Conservation (phyloP, 768 basidiomycete species). For the Sarcodon aspratus region DNA sequence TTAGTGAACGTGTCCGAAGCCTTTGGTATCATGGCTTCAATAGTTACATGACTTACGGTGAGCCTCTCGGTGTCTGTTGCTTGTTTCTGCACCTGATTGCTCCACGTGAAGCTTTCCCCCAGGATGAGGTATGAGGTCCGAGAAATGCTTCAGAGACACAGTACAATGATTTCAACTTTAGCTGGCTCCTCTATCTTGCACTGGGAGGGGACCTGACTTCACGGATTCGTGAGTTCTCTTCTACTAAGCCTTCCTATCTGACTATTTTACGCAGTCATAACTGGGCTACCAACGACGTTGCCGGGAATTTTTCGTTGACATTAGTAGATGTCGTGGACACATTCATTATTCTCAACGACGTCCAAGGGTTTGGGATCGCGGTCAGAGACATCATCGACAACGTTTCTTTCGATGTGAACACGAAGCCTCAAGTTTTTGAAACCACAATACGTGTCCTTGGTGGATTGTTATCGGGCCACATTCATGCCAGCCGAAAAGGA, state of each 20-base stretch:
- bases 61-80: constrained; percentile 8
- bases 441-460: constrained; percentile 92
- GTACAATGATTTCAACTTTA: constrained; percentile 17
- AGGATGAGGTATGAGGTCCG: constrained; percentile 55
- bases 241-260: constrained; percentile 6
- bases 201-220: constrained; percentile 83
- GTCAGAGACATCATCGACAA: constrained; percentile 70
- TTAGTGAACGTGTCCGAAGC: constrained; percentile 59
- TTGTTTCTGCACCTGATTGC: background rate
- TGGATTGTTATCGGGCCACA: constrained; percentile 77
- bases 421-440: constrained; percentile 97
- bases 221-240: constrained; percentile 50
- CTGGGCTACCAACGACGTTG: constrained; percentile 80
- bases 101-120: constrained; percentile 41
- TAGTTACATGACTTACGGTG: constrained; percentile 81
- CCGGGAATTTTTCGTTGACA: constrained; percentile 86
- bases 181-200: constrained; percentile 85
- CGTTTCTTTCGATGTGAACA: constrained; percentile 89
- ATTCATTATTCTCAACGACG: constrained; percentile 78
- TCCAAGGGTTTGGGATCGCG: constrained; percentile 70
- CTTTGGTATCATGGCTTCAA: constrained; percentile 89
- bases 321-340: constrained; percentile 80
- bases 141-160: constrained; percentile 1
- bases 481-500: constrained; percentile 56
- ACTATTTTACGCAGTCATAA: constrained; percentile 39